Evolutionary conservation across 768 basidiomycete species (phyloP).

Genomic region (Tulasnella sp.): DNA sequence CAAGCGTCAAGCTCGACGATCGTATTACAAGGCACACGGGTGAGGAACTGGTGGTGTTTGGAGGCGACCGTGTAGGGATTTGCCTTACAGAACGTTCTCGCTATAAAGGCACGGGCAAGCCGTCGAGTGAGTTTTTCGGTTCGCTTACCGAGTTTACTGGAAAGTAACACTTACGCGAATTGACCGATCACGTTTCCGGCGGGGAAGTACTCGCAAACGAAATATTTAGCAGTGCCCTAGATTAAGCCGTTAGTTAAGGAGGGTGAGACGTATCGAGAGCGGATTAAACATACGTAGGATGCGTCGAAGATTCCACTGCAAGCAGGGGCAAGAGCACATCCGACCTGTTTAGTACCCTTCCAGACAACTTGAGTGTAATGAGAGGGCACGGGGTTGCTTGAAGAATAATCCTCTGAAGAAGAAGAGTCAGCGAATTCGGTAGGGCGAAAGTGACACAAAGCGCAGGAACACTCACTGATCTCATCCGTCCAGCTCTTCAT

Average conservation of each 20-base stretch:
- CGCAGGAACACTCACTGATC: slow-evolving; percentile 42
- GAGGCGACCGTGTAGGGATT: neutral
- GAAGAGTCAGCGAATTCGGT: neutral
- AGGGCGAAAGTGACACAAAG: neutral
- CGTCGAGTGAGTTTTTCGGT: neutral
- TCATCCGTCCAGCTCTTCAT: slow-evolving; percentile 60
- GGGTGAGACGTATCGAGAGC: neutral
- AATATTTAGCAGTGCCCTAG: slow-evolving; percentile 40
- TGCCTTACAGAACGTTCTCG: neutral
- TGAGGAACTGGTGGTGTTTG: neutral
- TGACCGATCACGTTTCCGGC: slow-evolving; percentile 57
- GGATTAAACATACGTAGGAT: neutral
- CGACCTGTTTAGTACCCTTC: slow-evolving; percentile 56
- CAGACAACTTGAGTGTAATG: slow-evolving; percentile 76
- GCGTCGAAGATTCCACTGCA: slow-evolving; percentile 54
- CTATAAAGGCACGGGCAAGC: neutral
- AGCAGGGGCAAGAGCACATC: slow-evolving; percentile 37
- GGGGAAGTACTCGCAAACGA: slow-evolving; percentile 61
- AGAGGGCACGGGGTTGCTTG: slow-evolving; percentile 49
- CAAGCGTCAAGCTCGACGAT: neutral
- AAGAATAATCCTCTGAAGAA: slow-evolving; percentile 46
- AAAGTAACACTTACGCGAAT: slow-evolving; percentile 43
- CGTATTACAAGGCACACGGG: neutral
- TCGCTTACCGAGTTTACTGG: neutral
- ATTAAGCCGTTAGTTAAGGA: neutral